Percentiles rank a stretch among this genome's conserved stretches.
phyloP scores from a whole-genome alignment of 805 yeast species.

The Saccharomycopsis sp. region DNA sequence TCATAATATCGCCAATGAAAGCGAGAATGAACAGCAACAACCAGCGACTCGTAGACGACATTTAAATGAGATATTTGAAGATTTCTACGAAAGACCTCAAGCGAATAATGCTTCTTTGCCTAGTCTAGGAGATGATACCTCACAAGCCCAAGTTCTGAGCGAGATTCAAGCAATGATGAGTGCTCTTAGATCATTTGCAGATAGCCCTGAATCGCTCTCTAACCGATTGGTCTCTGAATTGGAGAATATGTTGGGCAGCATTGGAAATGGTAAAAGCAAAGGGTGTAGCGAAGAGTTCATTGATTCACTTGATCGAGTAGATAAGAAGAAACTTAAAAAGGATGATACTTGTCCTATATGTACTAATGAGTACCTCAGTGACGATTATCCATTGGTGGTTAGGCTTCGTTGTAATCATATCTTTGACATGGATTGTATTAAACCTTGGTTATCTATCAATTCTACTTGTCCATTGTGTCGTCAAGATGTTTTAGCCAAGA shows the following conservation, averaged over 20 bases:
- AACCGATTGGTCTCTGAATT: slow-evolving; percentile 3
- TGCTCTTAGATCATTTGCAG: too few species aligned
- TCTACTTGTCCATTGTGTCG: slow-evolving; percentile 85
- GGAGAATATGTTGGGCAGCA: slow-evolving; percentile 26
- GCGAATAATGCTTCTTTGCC: not conserved
- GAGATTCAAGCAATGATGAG: too few species aligned
- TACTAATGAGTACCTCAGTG: slow-evolving; percentile 62
- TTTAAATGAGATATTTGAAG: slow-evolving; percentile 21
- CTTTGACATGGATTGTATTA: slow-evolving; percentile 85
- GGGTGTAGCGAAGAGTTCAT: slow-evolving; percentile 62
- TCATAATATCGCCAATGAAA: slow-evolving; percentile 25
- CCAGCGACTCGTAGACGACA: slow-evolving; percentile 1
- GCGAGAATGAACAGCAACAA: slow-evolving; percentile 3
- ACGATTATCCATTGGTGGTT: slow-evolving; percentile 74
- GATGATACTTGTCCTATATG: slow-evolving; percentile 81
- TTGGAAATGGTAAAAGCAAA: slow-evolving; percentile 25
- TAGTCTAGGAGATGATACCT: not conserved
- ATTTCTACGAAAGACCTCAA: slow-evolving; percentile 15
- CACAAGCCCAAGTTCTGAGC: slow-evolving; percentile 21
- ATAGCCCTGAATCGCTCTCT: not conserved
- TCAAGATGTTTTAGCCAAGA: slow-evolving; percentile 53
- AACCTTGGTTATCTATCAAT: slow-evolving; percentile 77
- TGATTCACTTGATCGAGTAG: slow-evolving; percentile 71
- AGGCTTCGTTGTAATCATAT: slow-evolving; percentile 69
- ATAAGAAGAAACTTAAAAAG: slow-evolving; percentile 35